Percentiles rank a stretch among this genome's conserved stretches.
Conservation (phyloP, 495 filamentous ascomycete species). For the Podospora comata region DNA sequence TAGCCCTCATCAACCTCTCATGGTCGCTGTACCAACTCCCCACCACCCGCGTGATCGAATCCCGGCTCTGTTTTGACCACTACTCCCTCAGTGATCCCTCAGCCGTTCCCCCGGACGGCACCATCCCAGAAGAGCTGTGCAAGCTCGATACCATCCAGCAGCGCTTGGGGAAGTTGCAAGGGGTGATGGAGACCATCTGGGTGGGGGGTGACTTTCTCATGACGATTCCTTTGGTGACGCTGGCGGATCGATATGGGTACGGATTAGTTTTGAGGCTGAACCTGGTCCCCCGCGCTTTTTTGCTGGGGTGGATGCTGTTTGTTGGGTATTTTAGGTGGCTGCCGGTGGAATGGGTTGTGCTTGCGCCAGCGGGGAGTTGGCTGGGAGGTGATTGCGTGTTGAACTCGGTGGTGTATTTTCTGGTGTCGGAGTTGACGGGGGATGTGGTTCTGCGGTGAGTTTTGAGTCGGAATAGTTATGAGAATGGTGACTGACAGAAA, state of each 20-base stretch:
- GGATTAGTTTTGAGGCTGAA: conserved; percentile 40
- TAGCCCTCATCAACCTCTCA: conserved; percentile 45
- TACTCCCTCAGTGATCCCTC: conserved; percentile 40
- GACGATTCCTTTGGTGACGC: conserved; percentile 44
- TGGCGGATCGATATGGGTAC: conserved; percentile 40
- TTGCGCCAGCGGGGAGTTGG: conserved; percentile 37
- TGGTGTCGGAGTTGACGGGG: conserved; percentile 40
- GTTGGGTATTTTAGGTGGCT: conserved; percentile 42
- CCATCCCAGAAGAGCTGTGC: conserved; percentile 44
- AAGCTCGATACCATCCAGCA: conserved; percentile 47
- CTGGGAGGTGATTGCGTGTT: conserved; percentile 48
- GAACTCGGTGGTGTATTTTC: conserved; percentile 45
- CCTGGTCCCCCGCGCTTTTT: conserved; percentile 36
- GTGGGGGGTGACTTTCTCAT: conserved; percentile 46
- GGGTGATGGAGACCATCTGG: conserved; percentile 43
- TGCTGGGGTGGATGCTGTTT: conserved; percentile 41
- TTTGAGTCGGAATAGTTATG: conserved; percentile 14
- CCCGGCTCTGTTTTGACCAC: conserved; percentile 45
- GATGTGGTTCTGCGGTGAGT: conserved; percentile 38
- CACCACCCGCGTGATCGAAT: conserved; percentile 47
- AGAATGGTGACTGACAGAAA: not conserved
- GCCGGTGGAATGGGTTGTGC: conserved; percentile 37
- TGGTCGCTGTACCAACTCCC: conserved; percentile 47
- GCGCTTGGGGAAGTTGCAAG: conserved; percentile 44
- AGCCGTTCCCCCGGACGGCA: conserved; percentile 31